A percentile compares a stretch with the other conserved stretches of the same genome.
These are phyloP conservation scores for Rhododendron simsii DNA, from an alignment of 148 eudicot genomes.

Conservation along the genomic window DNA sequence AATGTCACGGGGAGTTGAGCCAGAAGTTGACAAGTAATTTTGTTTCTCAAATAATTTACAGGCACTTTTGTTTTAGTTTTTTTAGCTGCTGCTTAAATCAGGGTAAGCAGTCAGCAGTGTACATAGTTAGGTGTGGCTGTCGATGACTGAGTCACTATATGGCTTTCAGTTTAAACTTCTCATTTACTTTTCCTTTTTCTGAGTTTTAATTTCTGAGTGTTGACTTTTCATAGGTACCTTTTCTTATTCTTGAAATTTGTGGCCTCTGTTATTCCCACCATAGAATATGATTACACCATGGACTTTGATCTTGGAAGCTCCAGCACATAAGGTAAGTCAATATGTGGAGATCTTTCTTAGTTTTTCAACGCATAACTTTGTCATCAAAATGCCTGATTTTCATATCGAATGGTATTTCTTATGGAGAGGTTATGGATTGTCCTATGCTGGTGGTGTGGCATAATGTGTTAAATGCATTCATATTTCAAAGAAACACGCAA, in stretches of 20 bases:
- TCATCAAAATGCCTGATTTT: background rate
- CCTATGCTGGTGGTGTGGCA: background rate
- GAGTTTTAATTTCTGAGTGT: background rate
- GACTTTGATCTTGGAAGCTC: conserved; percentile 93
- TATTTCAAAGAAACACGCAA: background rate
- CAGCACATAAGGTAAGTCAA: conserved; percentile 46
- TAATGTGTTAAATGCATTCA: background rate
- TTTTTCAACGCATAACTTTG: background rate
- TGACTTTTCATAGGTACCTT: conserved; percentile 66
- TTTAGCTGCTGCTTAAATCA: background rate
- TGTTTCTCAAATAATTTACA: background rate
- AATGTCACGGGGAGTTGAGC: conserved; percentile 95
- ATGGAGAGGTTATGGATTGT: background rate
- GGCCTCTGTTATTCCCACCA: conserved; percentile 96
- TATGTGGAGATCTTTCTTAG: background rate
- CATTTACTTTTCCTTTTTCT: background rate
- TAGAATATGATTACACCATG: conserved; percentile 98
- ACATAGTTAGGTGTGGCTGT: background rate
- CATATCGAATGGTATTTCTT: background rate
- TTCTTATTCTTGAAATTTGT: conserved; percentile 93
- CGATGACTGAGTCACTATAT: background rate
- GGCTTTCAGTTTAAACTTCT: background rate
- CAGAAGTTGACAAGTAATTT: conserved; percentile 96
- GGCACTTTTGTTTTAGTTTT: background rate
- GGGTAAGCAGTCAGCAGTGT: background rate